Conservation (phyloP, 306 rosid genomes). For the Prunus persica region Prunus_persica_NCBIv2 NC_034016.1:5060501-5061000, state of each 20-base stretch:
- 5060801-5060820: slow-evolving; percentile 29
- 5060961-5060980: neutral
- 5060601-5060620: slow-evolving; percentile 9
- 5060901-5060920: neutral
- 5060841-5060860: slow-evolving; percentile 31
- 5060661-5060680: neutral
- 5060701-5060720: slow-evolving; percentile 27
- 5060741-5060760: slow-evolving; percentile 22
- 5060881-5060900: no score
- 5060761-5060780: slow-evolving; percentile 6
- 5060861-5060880: neutral
- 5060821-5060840: slow-evolving; percentile 32
- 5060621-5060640: slow-evolving; percentile 11
- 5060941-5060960: neutral
- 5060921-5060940: neutral
- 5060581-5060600: neutral
- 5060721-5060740: slow-evolving; percentile 33
- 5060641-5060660: slow-evolving; percentile 12
- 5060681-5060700: slow-evolving; percentile 22
- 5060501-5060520: no score
- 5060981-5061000: neutral
- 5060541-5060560: no score
- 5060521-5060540: no score
- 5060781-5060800: slow-evolving; percentile 19
- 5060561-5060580: neutral